phyloP scores from a whole-genome alignment of 345 rosid genomes.

The Stellera chamaejasme region DNA sequence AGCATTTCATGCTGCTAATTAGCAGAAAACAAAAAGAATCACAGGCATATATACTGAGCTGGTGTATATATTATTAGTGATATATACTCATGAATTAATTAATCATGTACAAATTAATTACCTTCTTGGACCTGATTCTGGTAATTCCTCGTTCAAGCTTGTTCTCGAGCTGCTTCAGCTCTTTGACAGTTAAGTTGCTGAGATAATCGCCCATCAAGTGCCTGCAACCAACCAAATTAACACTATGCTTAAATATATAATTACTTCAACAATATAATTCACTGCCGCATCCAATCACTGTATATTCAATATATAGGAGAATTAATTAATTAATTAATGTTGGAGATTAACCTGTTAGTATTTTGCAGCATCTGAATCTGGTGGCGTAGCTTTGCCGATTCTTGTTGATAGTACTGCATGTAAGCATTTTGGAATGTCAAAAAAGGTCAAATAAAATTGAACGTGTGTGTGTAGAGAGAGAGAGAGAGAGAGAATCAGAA shows the following conservation, averaged over 20 bases:
- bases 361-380: conserved; percentile 92
- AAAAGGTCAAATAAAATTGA: too few species aligned
- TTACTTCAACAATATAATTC: not conserved
- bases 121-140: conserved; percentile 95
- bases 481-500: not conserved
- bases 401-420: conserved; percentile 88
- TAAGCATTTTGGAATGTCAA: not conserved
- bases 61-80: too few species aligned
- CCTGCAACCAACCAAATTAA: conserved; percentile 27
- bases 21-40: conserved; percentile 2
- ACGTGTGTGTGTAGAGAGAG: too few species aligned
- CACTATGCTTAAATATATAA: not conserved
- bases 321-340: not conserved
- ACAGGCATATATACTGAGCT: too few species aligned
- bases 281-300: not conserved
- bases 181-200: conserved; percentile 73
- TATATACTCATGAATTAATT: too few species aligned
- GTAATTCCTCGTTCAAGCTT: conserved; percentile 93
- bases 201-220: conserved; percentile 88
- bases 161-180: conserved; percentile 91
- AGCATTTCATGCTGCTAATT: conserved; percentile 81
- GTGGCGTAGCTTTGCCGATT: conserved; percentile 85
- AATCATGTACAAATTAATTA: conserved; percentile 12
- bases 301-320: not conserved
- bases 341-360: conserved; percentile 60